A percentile compares a stretch with the other conserved stretches of the same genome.
Evolutionary conservation across 306 rosid species (phyloP).

Genomic region (Vigna trinervia): DNA sequence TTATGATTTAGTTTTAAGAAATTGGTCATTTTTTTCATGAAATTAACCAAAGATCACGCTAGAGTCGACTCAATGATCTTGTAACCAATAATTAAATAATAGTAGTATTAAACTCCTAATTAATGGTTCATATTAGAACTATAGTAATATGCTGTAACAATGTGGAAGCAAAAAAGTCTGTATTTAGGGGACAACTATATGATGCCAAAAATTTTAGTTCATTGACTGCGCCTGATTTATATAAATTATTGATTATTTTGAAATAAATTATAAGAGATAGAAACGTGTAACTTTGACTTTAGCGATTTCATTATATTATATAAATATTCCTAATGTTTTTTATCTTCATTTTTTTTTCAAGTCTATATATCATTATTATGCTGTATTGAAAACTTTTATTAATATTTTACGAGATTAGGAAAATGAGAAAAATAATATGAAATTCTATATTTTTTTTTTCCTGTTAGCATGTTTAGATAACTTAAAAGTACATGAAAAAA

Average conservation of each 20-base stretch:
- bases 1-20: background rate
- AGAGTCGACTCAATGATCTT: background rate
- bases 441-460: too few species aligned
- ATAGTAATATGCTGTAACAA: background rate
- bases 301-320: too few species aligned
- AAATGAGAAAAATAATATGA: too few species aligned
- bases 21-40: background rate
- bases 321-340: too few species aligned
- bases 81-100: background rate
- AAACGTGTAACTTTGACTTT: too few species aligned
- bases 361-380: too few species aligned
- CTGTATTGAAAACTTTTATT: too few species aligned
- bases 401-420: too few species aligned
- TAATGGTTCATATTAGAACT: background rate
- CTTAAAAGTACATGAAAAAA: background rate
- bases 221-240: background rate
- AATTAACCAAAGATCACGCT: background rate
- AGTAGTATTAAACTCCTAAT: background rate
- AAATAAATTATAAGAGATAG: too few species aligned
- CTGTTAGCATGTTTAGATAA: background rate
- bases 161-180: background rate
- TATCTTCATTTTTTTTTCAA: too few species aligned
- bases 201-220: background rate
- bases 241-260: background rate
- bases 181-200: background rate